Percentiles rank a stretch among this genome's conserved stretches.
Conservation (phyloP, 768 basidiomycete genomes). For the Leccinum longicurvipes region DNA sequence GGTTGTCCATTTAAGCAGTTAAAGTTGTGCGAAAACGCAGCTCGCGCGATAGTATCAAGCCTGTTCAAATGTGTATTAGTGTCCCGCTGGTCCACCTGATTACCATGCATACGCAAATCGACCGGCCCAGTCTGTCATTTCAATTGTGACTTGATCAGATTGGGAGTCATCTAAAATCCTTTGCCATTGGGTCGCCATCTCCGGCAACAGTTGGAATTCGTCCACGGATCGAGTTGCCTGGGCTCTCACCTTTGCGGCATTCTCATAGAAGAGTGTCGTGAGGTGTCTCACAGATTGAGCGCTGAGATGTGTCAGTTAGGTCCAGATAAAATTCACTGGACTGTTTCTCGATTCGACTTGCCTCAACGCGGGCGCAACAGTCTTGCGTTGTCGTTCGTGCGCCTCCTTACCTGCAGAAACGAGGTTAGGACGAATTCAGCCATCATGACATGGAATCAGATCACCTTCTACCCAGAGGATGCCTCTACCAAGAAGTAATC, state of each 20-base stretch:
- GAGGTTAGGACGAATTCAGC: background rate
- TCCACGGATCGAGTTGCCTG: background rate
- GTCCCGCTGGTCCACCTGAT: background rate
- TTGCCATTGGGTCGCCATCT: slow-evolving; percentile 50
- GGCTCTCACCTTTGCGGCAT: slow-evolving; percentile 38
- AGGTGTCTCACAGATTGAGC: slow-evolving; percentile 52
- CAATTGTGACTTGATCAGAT: slow-evolving; percentile 43
- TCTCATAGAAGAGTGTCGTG: slow-evolving; percentile 52
- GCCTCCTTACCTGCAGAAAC: slow-evolving; percentile 45
- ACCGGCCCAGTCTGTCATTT: slow-evolving; percentile 56
- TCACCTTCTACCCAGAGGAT: slow-evolving; percentile 66
- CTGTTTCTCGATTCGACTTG: slow-evolving; percentile 19
- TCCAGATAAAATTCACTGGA: background rate
- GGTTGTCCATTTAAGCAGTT: slow-evolving; percentile 49
- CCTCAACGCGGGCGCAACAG: slow-evolving; percentile 58
- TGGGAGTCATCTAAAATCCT: slow-evolving; percentile 41
- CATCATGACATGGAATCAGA: background rate
- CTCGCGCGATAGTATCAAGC: slow-evolving; percentile 56
- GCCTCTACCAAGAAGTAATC: slow-evolving; percentile 56
- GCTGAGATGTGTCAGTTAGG: slow-evolving; percentile 28
- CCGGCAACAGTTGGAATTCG: slow-evolving; percentile 4
- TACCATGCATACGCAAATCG: slow-evolving; percentile 51
- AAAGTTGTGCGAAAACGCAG: slow-evolving; percentile 65
- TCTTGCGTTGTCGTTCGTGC: slow-evolving; percentile 52
- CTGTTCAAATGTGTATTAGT: slow-evolving; percentile 26